Evolutionary conservation across 768 basidiomycete genomes (phyloP).

Genomic region (Hortiboletus campestris): DNA sequence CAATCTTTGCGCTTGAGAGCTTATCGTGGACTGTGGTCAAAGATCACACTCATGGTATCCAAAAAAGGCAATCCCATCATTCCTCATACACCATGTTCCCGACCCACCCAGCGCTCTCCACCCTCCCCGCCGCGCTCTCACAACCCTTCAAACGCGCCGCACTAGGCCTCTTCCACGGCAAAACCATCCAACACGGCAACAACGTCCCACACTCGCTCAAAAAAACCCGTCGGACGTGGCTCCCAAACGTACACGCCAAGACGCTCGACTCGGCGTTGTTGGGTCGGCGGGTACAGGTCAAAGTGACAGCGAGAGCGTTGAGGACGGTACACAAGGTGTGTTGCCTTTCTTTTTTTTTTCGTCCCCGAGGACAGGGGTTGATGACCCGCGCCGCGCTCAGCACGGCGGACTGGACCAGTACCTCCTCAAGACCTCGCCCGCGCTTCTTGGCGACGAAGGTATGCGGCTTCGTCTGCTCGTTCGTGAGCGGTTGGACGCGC

Average conservation of each 20-base stretch:
- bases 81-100: slow-evolving; percentile 20
- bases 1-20: too few species aligned
- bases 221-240: slow-evolving; percentile 85
- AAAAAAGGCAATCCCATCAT: slow-evolving; percentile 4
- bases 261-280: slow-evolving; percentile 66
- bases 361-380: too few species aligned
- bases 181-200: slow-evolving; percentile 78
- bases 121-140: slow-evolving; percentile 39
- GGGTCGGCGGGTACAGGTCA: slow-evolving; percentile 55
- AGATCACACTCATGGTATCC: too few species aligned
- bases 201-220: slow-evolving; percentile 87
- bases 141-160: slow-evolving; percentile 81
- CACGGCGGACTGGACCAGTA: slow-evolving; percentile 74
- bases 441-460: slow-evolving; percentile 38
- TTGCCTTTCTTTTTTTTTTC: not conserved
- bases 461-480: slow-evolving; percentile 46
- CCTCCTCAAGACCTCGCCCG: slow-evolving; percentile 46
- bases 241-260: slow-evolving; percentile 84
- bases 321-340: slow-evolving; percentile 81
- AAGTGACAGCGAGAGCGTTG: slow-evolving; percentile 73
- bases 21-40: too few species aligned
- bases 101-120: slow-evolving; percentile 14
- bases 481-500: slow-evolving; percentile 30
- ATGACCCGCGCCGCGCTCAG: slow-evolving; percentile 28
- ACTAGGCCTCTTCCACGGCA: slow-evolving; percentile 80